phyloP scores from a whole-genome alignment of 2,329 filamentous ascomycete genomes.

The Hymenoscyphus occultus region DNA sequence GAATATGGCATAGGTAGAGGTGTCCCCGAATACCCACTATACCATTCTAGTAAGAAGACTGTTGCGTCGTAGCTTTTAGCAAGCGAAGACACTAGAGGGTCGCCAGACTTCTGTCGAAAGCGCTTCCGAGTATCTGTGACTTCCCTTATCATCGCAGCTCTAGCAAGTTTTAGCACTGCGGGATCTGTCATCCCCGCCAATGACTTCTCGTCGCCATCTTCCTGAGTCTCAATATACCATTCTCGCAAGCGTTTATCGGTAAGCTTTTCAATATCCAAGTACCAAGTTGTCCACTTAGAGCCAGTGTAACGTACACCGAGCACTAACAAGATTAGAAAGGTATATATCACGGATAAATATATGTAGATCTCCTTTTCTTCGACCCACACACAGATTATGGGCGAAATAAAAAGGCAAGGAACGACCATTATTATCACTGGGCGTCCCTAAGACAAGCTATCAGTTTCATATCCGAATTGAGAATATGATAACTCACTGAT shows the following conservation, averaged over 20 bases:
- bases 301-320: slow-evolving; percentile 52
- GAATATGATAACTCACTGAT: slow-evolving; percentile 41
- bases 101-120: slow-evolving; percentile 10
- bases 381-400: slow-evolving; percentile 52
- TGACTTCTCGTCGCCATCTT: slow-evolving; percentile 16
- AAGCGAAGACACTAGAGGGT: slow-evolving; percentile 11
- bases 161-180: slow-evolving; percentile 22
- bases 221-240: slow-evolving; percentile 45
- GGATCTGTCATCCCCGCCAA: slow-evolving; percentile 21
- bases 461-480: slow-evolving; percentile 8
- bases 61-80: slow-evolving; percentile 16
- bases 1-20: slow-evolving; percentile 52
- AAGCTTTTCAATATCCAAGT: slow-evolving; percentile 44
- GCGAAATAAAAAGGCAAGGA: slow-evolving; percentile 54
- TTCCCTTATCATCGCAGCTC: slow-evolving; percentile 21
- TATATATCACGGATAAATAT: slow-evolving; percentile 53
- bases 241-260: slow-evolving; percentile 46
- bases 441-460: slow-evolving; percentile 37
- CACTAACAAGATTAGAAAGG: slow-evolving; percentile 50
- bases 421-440: slow-evolving; percentile 51
- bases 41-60: slow-evolving; percentile 40
- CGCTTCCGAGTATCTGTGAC: slow-evolving; percentile 10
- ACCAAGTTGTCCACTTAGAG: slow-evolving; percentile 59
- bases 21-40: slow-evolving; percentile 48
- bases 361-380: slow-evolving; percentile 52